Evolutionary conservation across 139 green algal genomes (phyloP), one percentile per base, ranked within the genome.

Genomic region (Tetradesmus obliquus): DNA sequence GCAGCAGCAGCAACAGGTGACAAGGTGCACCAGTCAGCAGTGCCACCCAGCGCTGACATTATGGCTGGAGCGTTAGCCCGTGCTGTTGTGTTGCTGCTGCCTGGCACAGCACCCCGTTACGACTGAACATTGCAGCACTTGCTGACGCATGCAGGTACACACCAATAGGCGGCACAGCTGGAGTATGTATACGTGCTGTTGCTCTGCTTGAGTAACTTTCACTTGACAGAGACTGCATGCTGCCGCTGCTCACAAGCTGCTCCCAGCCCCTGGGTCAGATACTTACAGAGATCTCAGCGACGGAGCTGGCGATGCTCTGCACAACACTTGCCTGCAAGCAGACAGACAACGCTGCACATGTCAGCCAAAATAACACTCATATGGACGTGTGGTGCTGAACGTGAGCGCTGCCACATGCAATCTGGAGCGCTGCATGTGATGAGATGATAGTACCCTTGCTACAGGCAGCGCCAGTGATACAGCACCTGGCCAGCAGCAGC

Each of bases 241-340:
- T 66, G 6, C 80, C 17, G 57, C 57, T 66, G 57, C 57, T 66
- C 32, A 45, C 32, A 45, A 45, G 57, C 17, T 76, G 66, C 15
- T 76, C 17, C 66, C n/a, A 76, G 15, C 15, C 17, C 5, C 7
- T 71, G 7, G 8, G 17, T 76, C 66, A 76, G 17, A 5, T 22
- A 87, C 60, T 13, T 13, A 79, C 66, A 9, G 82, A 89, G 24
- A 89, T 84, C 12, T 84, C 82, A 57, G 83, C 89, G 55, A 85
- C 89, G 55, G 88, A 32, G 51, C 81, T 17, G 4, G 79, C 76
- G 53, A 88, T 83, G 58, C 57, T 83, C 10, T 79, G 54, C 12
- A 89, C 20, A n/a, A 84, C 82, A 55, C 20, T 71, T 15, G 86
- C 86, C 86, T 90, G 86, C 86, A 71, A 17, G 57, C 24, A 86